Base-by-base conservation (phyloP, 192 early-diverging fungal genomes). In the Podila clonocystis region DNA sequence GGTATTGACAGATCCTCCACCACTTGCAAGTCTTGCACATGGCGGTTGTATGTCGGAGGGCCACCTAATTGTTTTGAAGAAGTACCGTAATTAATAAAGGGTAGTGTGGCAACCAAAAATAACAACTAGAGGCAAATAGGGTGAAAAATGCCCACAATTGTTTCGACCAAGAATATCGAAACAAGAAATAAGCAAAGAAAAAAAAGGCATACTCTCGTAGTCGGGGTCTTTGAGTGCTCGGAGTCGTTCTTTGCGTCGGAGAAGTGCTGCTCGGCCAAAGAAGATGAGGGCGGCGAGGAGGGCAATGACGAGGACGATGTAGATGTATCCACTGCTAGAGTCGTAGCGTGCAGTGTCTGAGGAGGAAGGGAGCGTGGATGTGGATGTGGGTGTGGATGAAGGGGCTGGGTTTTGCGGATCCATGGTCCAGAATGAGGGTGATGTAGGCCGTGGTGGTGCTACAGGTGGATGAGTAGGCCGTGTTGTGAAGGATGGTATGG, bases 151-250 rank as follows among this genome's bases (percentile, higher is more conserved):
- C 0, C 20, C 20, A 55, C 6, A 55, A 55, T 55, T 24, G 20
- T 55, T 24, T 55, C 52, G n/a, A 24, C 52, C 22, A 36, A 36
- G 34, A 36, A 36, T 36, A 6, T 36, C 34, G 34, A 36, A 36
- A 36, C 34, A 36, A 36, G 34, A 36, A 36, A 55, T 20, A 22
- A 22, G 1, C 52, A 55, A 55, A 9, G 6, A 24, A 26, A 17
- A n/a, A 55, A 29, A 29, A 20, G 9, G 9, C 22, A 17, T 78
- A 78, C 75, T 61, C 57, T 78, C 75, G 62, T 49, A 71, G 59
- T 71, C 75, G 22, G 63, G 50, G 50, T 71, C 31, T 45, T 80
- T 80, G 5, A 41, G 9, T 22, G 36, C 52, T 15, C 55, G 60
- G 20, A 50, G 65, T 4, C 76, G 65, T 3, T 55, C 29, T 4